A percentile compares a stretch with the other conserved stretches of the same genome.
Conservation (phyloP, 139 green algal genomes). For the Microglena sp. region DNA sequence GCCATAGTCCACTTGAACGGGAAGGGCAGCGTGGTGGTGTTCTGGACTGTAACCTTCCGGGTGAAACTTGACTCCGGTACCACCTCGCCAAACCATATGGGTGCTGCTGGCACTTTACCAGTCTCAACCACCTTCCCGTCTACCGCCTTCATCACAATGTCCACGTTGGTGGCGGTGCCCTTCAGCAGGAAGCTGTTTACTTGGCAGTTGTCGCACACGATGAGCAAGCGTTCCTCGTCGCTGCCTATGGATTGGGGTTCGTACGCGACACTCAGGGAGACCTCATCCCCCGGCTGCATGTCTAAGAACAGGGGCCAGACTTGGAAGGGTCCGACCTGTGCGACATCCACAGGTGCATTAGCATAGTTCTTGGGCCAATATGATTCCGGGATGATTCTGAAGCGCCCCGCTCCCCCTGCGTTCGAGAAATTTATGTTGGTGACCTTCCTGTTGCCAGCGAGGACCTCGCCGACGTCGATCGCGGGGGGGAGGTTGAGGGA, state of each 20-base stretch:
- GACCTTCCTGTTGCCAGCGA: constrained; percentile 31
- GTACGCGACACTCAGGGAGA: constrained; percentile 27
- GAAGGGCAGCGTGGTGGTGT: constrained; percentile 39
- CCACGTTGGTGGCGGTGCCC: constrained; percentile 26
- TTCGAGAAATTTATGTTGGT: constrained; percentile 30
- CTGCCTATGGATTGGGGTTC: constrained; percentile 19
- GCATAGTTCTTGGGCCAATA: constrained; percentile 22
- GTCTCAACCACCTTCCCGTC: constrained; percentile 23
- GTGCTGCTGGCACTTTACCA: too few species aligned
- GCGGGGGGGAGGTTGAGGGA: constrained; percentile 37
- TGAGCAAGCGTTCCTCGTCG: constrained; percentile 22
- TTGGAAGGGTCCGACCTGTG: constrained; percentile 25
- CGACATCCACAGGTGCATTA: constrained; percentile 25
- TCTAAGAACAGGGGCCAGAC: constrained; percentile 39
- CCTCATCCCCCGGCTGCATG: constrained; percentile 13
- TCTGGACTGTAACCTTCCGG: constrained; percentile 26
- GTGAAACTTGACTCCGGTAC: constrained; percentile 22
- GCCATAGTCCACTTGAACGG: constrained; percentile 31
- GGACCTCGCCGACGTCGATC: constrained; percentile 25
- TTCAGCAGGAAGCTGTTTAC: constrained; percentile 28
- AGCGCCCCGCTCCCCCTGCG: constrained; percentile 31
- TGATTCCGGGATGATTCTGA: constrained; percentile 31
- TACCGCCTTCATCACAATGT: constrained; percentile 25
- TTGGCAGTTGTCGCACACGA: constrained; percentile 55
- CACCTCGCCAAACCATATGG: constrained; percentile 44